Base-by-base conservation (phyloP, 208 protist species). In the Herpetomonas samuelpessoai region DNA sequence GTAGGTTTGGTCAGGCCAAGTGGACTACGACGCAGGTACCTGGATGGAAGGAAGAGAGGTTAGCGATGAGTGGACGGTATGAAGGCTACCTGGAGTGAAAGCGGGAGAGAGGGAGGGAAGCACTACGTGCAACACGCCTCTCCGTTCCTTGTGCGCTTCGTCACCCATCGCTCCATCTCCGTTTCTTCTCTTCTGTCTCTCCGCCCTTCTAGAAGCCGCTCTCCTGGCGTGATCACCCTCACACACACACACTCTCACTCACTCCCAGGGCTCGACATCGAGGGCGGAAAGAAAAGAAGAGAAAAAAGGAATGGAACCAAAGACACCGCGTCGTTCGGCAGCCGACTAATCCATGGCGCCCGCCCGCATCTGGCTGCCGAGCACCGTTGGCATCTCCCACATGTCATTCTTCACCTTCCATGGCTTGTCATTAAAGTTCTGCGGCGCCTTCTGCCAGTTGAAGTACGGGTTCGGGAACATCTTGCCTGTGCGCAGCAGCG, bases 391-490 rank as follows among this genome's bases (percentile, higher is more conserved):
- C 75, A 94, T 74, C 53, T 87, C 69, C 82, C 83, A 94, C 62
- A 94, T 45, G 55, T 94, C 88, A 46, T 90, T 94, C 76, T 94
- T 94, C 24, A 79, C 71, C 58, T 48, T 71, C 60, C 60, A 86
- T 16, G 76, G 70, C 65, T 76, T 81, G n/a, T 72, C 45, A 51
- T 88, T 81, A 64, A 87, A 90, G 29, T 71, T 80, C 71, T 84
- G 88, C 26, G 75, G 75, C 9, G 88, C 83, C 59, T 94, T 94
- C 51, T 79, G 65, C 83, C 83, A 94, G 65, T 91, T 91, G 62
- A 84, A 94, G 69, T 91, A 94, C 49, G 88, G 88, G 51, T 94
- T 94, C 29, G 76, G 83, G 7, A 90, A 65, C 45, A 58, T 53
- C 51, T 80, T 72, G 39, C 81, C 76, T 4, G 38, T 21, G 12